Evolutionary conservation across 2,329 filamentous ascomycete genomes (phyloP), one percentile per base, ranked within the genome.

Genomic region (Myriosclerotinia duriaeana): DNA sequence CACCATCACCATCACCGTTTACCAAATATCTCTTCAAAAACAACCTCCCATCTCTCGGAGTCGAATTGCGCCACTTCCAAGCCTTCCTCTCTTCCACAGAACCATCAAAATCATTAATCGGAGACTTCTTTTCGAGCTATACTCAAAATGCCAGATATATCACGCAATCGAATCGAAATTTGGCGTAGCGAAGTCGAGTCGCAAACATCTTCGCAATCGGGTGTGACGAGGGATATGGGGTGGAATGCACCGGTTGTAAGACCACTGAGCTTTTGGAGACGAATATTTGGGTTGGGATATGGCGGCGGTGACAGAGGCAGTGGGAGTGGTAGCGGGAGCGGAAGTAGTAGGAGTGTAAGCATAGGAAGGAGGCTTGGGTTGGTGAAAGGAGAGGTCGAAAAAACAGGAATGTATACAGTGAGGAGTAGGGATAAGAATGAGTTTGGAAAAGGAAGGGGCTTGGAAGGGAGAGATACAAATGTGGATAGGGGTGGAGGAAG

Each of bases 321-420:
- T 44, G 54, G 42, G 4, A 22, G 22, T 26, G 17, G 48, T 15
- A 53, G 30, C 5, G 17, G 30, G n/a, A 48, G 34, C 9, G 48
- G 55, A 15, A 61, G 30, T 14, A 38, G 54, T 11, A 48, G 22
- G 30, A 50, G 34, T 38, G 34, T 52, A n/a, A 34, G 34, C 26
- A 34, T 60, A 30, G 30, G 30, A 15, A 38, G 38, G 26, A 53
- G 40, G 34, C 4, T 61, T 22, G 58, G 58, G 15, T 38, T 50
- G 58, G 58, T 61, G 26, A 66, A 53, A 46, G 55, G 38, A 42
- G 64, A 61, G 48, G 22, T 53, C 8, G 64, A 61, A 26, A 60
- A 48, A 11, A 66, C 64, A 40, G 56, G 64, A 5, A 66, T 66
- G 64, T 66, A 66, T 61, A 61, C 36, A n/a, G 36, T 61, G 20